Evolutionary conservation across 139 green algal species (phyloP).

Genomic region (Deuterostichococcus epilithicus): DNA sequence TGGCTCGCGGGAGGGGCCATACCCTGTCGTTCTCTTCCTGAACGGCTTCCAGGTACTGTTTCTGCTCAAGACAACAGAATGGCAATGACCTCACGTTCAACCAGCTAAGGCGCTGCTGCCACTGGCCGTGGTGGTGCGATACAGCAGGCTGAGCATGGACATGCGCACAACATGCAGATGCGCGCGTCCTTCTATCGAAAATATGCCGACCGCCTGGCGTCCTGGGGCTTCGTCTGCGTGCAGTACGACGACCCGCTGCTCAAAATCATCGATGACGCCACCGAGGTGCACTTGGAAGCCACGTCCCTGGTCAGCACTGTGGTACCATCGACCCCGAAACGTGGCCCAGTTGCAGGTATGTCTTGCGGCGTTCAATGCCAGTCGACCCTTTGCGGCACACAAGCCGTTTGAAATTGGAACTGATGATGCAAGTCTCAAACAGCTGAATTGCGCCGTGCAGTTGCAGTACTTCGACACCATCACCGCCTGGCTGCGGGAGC

Average conservation of each 20-base stretch:
- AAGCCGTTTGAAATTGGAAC: no score
- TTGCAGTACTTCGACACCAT: conserved; percentile 1
- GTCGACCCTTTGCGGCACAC: no score
- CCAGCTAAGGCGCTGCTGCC: background rate
- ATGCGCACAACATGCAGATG: conserved; percentile 19
- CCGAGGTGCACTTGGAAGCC: conserved; percentile 18
- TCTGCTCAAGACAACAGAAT: no score
- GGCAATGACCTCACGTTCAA: background rate
- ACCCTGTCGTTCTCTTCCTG: conserved; percentile 32
- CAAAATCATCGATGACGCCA: conserved; percentile 22
- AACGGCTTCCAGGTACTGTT: conserved; percentile 37
- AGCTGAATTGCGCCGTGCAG: conserved; percentile 12
- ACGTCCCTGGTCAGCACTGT: background rate
- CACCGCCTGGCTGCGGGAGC: conserved; percentile 16
- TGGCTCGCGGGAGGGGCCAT: conserved; percentile 1
- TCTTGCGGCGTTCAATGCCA: no score
- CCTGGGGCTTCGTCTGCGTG: conserved; percentile 42
- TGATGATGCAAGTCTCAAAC: background rate
- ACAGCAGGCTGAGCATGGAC: background rate
- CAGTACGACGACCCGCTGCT: conserved; percentile 37
- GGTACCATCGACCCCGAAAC: no score
- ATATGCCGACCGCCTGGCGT: conserved; percentile 44
- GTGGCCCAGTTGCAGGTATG: background rate
- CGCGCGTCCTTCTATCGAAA: conserved; percentile 35
- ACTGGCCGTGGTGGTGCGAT: background rate